Base-by-base conservation (phyloP, 306 rosid species). In the Luffa aegyptiaca region DNA sequence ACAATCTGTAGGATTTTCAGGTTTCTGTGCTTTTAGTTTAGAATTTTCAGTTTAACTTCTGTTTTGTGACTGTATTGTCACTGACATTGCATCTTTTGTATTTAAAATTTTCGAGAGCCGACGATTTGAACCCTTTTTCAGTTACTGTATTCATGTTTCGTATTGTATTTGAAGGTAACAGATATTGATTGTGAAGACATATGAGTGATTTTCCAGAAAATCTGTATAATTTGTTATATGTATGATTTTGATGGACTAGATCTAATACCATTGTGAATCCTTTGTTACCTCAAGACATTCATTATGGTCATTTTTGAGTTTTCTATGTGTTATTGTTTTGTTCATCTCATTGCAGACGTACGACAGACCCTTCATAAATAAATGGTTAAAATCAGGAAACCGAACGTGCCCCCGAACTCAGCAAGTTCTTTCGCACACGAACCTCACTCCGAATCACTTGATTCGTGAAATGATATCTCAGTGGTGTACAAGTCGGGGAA, bases 361-460 rank as follows among this genome's bases (percentile, higher is more conserved):
- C 82, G 98, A 94, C 74, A 86, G 93, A 78, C 86, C 92, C 20
- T 91, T 83, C 85, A 90, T 94, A 81, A 86, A 94, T 65, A 89
- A 88, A 78, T 90, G 90, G 97, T 80, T 94, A 31, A 92, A 81
- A 74, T 85, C 92, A 79, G 98, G 98, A 63, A 94, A 91, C 83
- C 79, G 89, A 82, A 88, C 90, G 31, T 94, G 98, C 76, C 98
- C 97, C 80, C 85, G 63, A 68, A 92, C 95, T 3, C 90, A 94
- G 35, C 92, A 91, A 88, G 92, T 91, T 71, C 97, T 94, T 41
- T 88, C 95, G 14, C 93, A 92, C 90, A 80, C 95, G 58, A 35
- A 87, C 53, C 95, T 94, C 48, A 91, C 84, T 52, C 98, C 98
- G 41, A 94, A 94, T 87, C 87, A 80, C 83, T 81, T 92, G 78